Conservation (phyloP, 2,329 filamentous ascomycete species). For the Trichophyton verrucosum region DNA sequence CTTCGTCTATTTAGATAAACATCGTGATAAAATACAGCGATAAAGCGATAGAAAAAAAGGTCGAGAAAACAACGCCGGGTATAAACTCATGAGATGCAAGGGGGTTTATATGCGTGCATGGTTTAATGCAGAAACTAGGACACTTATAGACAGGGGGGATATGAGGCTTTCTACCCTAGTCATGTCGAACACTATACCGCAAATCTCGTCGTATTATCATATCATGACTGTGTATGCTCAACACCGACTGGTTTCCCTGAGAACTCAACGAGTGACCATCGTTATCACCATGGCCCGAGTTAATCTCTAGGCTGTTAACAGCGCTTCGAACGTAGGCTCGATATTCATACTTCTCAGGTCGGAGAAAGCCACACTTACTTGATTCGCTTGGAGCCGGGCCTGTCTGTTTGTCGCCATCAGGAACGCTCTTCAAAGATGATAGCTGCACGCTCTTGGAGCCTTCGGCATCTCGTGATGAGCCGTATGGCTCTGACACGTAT, state of each 20-base stretch:
- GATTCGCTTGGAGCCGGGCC: neutral
- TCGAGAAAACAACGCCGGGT: neutral
- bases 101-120: too few species aligned
- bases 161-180: neutral
- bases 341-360: neutral
- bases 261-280: neutral
- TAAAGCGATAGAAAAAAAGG: too few species aligned
- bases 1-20: too few species aligned
- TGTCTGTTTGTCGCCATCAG: too few species aligned
- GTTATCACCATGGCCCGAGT: neutral
- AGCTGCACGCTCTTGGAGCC: neutral
- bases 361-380: neutral
- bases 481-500: neutral
- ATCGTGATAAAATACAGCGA: too few species aligned
- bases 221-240: neutral
- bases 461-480: neutral
- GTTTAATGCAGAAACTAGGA: neutral
- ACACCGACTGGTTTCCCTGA: neutral
- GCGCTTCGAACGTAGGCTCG: neutral
- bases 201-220: neutral
- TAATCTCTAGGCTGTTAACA: neutral
- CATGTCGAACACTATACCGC: neutral
- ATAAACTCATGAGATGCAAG: neutral
- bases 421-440: neutral
- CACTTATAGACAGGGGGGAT: neutral